Evolutionary conservation across 2,329 filamentous ascomycete genomes (phyloP).

Genomic region (Metarhizium humberi): DNA sequence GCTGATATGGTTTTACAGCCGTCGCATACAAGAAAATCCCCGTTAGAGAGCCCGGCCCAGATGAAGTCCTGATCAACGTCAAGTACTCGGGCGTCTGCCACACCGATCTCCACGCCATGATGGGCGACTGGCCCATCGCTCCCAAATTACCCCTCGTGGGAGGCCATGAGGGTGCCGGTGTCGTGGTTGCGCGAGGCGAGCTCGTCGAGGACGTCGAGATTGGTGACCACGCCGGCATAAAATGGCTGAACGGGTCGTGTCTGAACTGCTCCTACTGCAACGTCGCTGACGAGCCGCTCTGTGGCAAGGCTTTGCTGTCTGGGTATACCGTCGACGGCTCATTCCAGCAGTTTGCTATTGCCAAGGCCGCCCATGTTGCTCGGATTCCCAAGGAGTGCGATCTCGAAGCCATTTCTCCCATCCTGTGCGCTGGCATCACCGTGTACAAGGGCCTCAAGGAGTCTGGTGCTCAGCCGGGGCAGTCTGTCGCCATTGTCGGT

Average conservation of each 20-base stretch:
- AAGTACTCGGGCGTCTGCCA: conserved; percentile 88
- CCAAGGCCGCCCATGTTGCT: conserved; percentile 77
- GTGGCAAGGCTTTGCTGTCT: conserved; percentile 63
- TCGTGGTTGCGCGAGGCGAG: conserved; percentile 71
- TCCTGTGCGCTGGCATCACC: conserved; percentile 79
- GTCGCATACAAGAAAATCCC: conserved; percentile 72
- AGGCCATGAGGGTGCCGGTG: conserved; percentile 69
- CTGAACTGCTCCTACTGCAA: conserved; percentile 77
- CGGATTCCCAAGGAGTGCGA: conserved; percentile 68
- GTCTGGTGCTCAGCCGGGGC: conserved; percentile 62
- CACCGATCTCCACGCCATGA: conserved; percentile 71
- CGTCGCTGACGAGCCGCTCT: conserved; percentile 73
- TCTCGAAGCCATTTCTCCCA: conserved; percentile 68
- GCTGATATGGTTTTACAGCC: conserved; percentile 27
- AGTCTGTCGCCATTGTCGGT: conserved; percentile 76
- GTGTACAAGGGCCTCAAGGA: conserved; percentile 92
- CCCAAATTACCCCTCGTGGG: conserved; percentile 80
- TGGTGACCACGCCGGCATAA: conserved; percentile 81
- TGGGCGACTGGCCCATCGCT: conserved; percentile 82
- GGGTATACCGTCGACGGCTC: conserved; percentile 89
- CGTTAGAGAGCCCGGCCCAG: conserved; percentile 70
- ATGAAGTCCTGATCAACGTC: conserved; percentile 88
- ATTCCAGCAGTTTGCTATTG: conserved; percentile 89
- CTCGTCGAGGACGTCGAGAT: conserved; percentile 71
- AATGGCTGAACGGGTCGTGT: conserved; percentile 88